Conservation (phyloP, 2,329 filamentous ascomycete genomes). For the Colletotrichum abscissum region DNA sequence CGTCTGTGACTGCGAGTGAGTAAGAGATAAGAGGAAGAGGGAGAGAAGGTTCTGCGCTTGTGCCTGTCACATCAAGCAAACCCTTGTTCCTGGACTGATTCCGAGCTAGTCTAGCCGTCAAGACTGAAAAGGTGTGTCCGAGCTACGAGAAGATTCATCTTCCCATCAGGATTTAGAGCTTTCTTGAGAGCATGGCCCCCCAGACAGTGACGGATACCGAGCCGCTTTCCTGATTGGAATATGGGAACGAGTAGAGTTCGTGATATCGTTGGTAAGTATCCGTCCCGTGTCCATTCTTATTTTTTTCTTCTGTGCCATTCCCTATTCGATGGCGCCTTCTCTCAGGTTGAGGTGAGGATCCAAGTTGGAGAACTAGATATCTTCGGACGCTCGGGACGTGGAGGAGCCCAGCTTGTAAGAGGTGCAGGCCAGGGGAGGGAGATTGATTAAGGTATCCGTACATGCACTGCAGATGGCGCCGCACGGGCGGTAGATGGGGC, state of each 20-base stretch:
- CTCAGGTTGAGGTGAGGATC: background rate
- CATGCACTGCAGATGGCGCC: constrained; percentile 10
- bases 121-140: constrained; percentile 2
- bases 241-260: background rate
- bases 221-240: background rate
- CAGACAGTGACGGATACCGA: background rate
- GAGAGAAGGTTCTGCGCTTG: background rate
- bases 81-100: constrained; percentile 17
- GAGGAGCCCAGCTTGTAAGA: background rate
- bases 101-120: background rate
- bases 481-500: constrained; percentile 23
- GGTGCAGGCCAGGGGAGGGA: background rate
- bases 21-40: background rate
- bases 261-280: background rate
- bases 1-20: background rate
- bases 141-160: constrained; percentile 10
- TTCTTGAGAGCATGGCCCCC: background rate
- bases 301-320: background rate
- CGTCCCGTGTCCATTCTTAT: background rate
- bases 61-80: constrained; percentile 22
- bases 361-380: background rate
- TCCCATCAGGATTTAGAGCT: background rate
- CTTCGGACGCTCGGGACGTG: constrained; percentile 1
- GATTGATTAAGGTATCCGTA: constrained; percentile 10
- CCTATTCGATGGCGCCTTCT: background rate